A percentile compares a stretch with the other conserved stretches of the same genome.
These are phyloP conservation scores for Beauveria bassiana DNA, from an alignment of 2,329 filamentous ascomycete genomes.

Conservation along the genomic window DNA sequence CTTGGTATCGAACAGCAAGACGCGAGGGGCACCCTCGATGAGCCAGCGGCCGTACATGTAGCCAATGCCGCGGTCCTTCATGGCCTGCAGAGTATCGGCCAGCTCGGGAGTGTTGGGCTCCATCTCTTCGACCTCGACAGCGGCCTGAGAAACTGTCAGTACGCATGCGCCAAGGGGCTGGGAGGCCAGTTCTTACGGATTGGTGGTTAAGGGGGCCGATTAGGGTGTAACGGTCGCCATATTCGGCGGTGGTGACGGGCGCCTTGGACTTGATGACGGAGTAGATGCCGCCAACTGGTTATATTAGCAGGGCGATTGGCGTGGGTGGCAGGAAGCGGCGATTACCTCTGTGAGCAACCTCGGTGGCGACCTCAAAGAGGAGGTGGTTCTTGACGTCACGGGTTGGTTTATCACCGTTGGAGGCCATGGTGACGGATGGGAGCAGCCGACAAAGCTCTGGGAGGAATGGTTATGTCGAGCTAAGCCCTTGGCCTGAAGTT, in stretches of 20 bases:
- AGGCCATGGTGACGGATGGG: conserved; percentile 32
- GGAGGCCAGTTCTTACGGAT: conserved; percentile 53
- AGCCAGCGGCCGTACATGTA: conserved; percentile 94
- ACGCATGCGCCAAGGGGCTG: background rate
- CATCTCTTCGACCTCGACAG: conserved; percentile 95
- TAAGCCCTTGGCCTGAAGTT: too few relatives aligned
- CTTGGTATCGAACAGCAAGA: conserved; percentile 90
- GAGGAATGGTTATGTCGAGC: too few relatives aligned
- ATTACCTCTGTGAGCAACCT: conserved; percentile 88
- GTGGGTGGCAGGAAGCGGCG: background rate
- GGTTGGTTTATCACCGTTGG: conserved; percentile 36
- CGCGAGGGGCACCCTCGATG: conserved; percentile 90
- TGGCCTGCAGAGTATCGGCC: conserved; percentile 75
- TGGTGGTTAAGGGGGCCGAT: conserved; percentile 89
- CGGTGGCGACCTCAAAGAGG: conserved; percentile 93
- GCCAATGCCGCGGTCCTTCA: conserved; percentile 85
- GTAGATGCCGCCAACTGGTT: conserved; percentile 89
- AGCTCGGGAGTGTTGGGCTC: conserved; percentile 76
- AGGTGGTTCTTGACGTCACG: conserved; percentile 89
- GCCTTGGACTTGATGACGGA: conserved; percentile 99
- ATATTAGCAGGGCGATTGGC: conserved; percentile 6
- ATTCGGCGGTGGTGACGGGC: conserved; percentile 93
- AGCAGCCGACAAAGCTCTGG: background rate
- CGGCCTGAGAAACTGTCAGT: conserved; percentile 54
- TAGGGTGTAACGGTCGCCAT: conserved; percentile 94